Conservation (phyloP, 164 flowering plant species). For the Akebia trifoliata region DNA sequence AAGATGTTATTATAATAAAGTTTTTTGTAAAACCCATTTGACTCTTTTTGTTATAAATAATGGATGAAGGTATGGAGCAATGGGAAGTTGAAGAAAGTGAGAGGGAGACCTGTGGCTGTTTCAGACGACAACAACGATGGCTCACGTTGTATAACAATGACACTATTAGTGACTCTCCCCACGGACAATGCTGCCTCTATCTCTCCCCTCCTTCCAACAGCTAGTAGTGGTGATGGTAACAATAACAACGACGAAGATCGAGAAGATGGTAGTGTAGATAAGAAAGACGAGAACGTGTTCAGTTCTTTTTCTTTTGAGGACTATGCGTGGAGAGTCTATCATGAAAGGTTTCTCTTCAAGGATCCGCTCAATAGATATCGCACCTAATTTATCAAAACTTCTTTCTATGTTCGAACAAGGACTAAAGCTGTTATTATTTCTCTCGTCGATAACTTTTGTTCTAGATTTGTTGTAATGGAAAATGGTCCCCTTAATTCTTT, state of each 20-base stretch:
- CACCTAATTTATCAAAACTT: too few relatives aligned
- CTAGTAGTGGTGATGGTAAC: background rate
- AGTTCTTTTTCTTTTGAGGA: conserved; percentile 62
- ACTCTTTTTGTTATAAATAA: background rate
- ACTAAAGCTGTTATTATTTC: too few relatives aligned
- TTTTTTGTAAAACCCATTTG: too few relatives aligned
- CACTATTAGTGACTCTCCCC: conserved; percentile 63
- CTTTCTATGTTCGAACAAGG: too few relatives aligned
- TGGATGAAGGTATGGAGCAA: conserved; percentile 75
- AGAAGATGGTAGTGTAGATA: background rate
- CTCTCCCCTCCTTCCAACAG: conserved; percentile 33
- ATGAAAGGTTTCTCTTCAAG: conserved; percentile 44
- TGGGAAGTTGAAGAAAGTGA: conserved; percentile 74
- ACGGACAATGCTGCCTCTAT: conserved; percentile 39
- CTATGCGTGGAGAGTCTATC: conserved; percentile 79
- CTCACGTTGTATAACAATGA: conserved; percentile 40
- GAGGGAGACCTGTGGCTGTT: conserved; percentile 50
- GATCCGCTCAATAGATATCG: conserved; percentile 66
- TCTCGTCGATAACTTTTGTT: too few relatives aligned
- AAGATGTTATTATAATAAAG: too few relatives aligned
- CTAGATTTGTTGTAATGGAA: too few relatives aligned
- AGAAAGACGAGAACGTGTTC: conserved; percentile 26
- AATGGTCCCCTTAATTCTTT: too few relatives aligned
- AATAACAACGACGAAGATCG: conserved; percentile 5
- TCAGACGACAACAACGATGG: conserved; percentile 16